Percentiles rank a stretch among this genome's conserved stretches.
Evolutionary conservation across 176 grass and related monocot genomes (phyloP).

Genomic region (Bolboschoenus planiculmis): DNA sequence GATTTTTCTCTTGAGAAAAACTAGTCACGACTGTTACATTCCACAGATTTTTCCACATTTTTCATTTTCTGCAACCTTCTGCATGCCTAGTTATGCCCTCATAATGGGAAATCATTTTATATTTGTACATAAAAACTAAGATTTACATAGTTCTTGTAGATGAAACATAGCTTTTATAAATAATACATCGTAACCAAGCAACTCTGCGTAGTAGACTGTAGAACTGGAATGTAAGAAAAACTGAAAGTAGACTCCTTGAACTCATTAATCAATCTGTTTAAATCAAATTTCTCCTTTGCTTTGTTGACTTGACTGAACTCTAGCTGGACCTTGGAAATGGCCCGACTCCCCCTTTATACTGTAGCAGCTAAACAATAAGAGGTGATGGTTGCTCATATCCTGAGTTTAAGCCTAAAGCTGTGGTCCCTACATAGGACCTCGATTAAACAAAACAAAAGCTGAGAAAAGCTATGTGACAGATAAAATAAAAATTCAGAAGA

Average conservation of each 20-base stretch:
- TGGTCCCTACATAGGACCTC: neutral
- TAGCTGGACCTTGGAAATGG: neutral
- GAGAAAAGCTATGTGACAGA: neutral
- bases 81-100: neutral
- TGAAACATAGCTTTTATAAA: neutral
- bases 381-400: neutral
- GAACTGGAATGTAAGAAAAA: neutral
- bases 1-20: neutral
- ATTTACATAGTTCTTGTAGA: neutral
- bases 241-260: neutral
- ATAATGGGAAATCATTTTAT: neutral
- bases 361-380: neutral
- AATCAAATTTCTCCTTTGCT: neutral
- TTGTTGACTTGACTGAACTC: neutral
- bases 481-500: neutral
- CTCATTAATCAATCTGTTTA: neutral
- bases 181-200: neutral
- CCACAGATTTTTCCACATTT: neutral
- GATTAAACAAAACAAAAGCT: neutral
- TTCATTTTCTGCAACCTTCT: neutral
- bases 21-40: neutral
- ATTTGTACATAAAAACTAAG: neutral
- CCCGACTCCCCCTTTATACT: neutral
- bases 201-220: neutral
- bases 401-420: neutral